Evolutionary conservation across 2,329 filamentous ascomycete genomes (phyloP).

Genomic region (Cordyceps militaris): DNA sequence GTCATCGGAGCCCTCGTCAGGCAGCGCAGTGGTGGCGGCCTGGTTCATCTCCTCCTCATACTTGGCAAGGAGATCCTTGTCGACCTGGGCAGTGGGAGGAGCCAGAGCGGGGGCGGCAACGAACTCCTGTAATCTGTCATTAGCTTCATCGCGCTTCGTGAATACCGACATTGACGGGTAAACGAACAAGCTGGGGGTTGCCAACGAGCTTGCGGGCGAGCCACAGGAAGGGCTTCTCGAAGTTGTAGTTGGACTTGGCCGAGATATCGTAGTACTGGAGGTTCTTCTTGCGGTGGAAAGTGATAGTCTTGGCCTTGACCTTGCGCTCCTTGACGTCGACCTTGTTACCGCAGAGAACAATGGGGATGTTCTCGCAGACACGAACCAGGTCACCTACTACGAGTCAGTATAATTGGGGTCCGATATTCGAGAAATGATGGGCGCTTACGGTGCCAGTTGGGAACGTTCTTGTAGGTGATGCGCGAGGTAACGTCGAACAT

Average conservation of each 20-base stretch:
- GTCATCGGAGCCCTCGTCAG: constrained; percentile 84
- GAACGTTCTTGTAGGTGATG: constrained; percentile 99
- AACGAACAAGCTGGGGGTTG: constrained; percentile 52
- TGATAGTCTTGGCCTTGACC: constrained; percentile 99
- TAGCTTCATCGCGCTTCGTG: constrained; percentile 21
- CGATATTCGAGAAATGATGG: not conserved
- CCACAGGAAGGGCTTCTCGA: constrained; percentile 99
- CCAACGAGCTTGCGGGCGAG: constrained; percentile 96
- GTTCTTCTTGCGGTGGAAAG: constrained; percentile 99
- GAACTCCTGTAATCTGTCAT: constrained; percentile 63
- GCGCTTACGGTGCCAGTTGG: constrained; percentile 98
- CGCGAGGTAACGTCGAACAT: constrained; percentile 99
- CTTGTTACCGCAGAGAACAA: constrained; percentile 98
- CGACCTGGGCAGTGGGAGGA: constrained; percentile 85
- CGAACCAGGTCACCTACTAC: constrained; percentile 84
- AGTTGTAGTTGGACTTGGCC: constrained; percentile 99
- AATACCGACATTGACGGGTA: not conserved
- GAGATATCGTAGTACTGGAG: constrained; percentile 99
- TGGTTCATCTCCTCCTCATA: constrained; percentile 85
- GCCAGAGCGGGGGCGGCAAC: constrained; percentile 92
- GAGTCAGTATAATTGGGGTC: not conserved
- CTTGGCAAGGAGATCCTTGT: constrained; percentile 70
- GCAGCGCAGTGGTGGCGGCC: constrained; percentile 77
- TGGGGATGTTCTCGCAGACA: constrained; percentile 98
- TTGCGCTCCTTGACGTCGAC: constrained; percentile 99